Conservation (phyloP, 148 eudicot genomes). For the Chenopodium suecicum region DNA sequence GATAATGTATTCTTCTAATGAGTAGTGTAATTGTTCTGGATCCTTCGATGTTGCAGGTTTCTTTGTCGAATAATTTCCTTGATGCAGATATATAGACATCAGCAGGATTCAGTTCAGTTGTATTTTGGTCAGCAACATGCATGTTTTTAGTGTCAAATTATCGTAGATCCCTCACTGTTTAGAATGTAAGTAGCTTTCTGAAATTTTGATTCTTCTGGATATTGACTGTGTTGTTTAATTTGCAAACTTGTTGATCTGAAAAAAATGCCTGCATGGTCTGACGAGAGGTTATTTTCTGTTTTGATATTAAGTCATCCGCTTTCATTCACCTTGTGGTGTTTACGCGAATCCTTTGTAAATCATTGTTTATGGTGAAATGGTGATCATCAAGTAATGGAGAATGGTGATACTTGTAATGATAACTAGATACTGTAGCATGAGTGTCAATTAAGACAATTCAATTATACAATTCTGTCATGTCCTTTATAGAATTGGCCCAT, state of each 20-base stretch:
- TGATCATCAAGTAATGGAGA: not conserved
- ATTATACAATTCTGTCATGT: not conserved
- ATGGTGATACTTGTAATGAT: not conserved
- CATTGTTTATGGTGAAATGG: not conserved
- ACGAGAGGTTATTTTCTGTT: not conserved
- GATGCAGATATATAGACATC: slow-evolving; percentile 48
- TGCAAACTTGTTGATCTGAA: not conserved
- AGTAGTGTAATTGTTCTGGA: slow-evolving; percentile 6
- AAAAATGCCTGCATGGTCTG: not conserved
- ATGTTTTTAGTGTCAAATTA: not conserved
- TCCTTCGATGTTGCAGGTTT: slow-evolving; percentile 44
- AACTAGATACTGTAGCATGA: not conserved
- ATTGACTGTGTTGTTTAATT: not conserved
- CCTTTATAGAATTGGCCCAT: not conserved
- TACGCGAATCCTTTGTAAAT: too few relatives aligned
- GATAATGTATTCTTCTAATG: not conserved
- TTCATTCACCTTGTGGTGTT: too few relatives aligned
- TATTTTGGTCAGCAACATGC: slow-evolving; percentile 2
- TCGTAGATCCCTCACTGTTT: slow-evolving; percentile 1
- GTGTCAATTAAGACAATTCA: not conserved
- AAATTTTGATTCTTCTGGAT: not conserved
- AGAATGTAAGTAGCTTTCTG: not conserved
- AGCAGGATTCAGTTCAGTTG: not conserved
- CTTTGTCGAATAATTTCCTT: slow-evolving; percentile 56
- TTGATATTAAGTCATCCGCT: not conserved